Evolutionary conservation across 495 filamentous ascomycete genomes (phyloP).

Genomic region (Penicillium cosmopolitanum): DNA sequence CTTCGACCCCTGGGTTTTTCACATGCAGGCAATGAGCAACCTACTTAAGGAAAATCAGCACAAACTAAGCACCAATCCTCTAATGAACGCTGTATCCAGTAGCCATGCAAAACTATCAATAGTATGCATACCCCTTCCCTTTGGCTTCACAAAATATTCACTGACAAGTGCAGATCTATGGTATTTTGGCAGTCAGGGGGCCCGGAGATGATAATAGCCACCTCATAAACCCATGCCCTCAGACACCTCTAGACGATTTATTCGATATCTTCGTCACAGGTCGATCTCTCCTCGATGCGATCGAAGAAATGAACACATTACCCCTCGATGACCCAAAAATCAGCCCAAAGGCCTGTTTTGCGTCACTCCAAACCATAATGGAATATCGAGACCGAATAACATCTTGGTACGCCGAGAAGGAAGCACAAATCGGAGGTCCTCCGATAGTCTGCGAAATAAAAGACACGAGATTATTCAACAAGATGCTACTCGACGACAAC

Average conservation of each 20-base stretch:
- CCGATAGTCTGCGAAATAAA: not conserved
- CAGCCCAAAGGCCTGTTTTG: not conserved
- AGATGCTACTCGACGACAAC: not conserved
- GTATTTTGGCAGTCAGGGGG: not conserved
- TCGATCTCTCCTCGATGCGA: not conserved
- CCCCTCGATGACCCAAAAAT: not conserved
- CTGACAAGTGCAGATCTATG: not conserved
- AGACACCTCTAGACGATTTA: not conserved
- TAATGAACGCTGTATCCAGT: not conserved
- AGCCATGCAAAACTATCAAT: not conserved
- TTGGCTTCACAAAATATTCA: not conserved
- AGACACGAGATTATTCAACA: not conserved
- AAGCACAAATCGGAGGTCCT: not conserved
- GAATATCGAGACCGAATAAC: not conserved
- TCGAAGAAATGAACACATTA: not conserved
- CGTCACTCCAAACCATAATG: not conserved
- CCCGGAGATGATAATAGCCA: not conserved
- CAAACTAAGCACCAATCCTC: not conserved
- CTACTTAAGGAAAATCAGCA: not conserved
- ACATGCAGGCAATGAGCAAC: not conserved
- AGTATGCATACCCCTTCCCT: not conserved
- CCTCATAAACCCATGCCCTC: not conserved
- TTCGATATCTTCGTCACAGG: not conserved
- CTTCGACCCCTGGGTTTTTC: slow-evolving; percentile 1
- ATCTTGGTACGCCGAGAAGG: not conserved